These are phyloP conservation scores for Fusarium longipes DNA, from an alignment of 2,329 filamentous ascomycete genomes.

Conservation along the genomic window DNA sequence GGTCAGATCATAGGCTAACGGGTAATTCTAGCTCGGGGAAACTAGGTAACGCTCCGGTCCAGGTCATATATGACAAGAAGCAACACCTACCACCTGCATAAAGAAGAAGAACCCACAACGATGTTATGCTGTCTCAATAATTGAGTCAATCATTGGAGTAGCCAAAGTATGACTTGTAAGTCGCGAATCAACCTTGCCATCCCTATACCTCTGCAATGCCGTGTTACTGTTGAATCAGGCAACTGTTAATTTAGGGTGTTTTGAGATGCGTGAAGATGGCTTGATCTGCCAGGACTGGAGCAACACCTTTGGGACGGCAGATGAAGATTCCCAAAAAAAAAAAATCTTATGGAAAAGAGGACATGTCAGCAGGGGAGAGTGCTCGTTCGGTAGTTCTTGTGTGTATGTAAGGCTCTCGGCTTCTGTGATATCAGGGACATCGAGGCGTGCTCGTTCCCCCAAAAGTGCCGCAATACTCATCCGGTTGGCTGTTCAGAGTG, in stretches of 20 bases:
- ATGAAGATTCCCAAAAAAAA: background rate
- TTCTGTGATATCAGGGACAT: background rate
- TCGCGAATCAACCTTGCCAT: background rate
- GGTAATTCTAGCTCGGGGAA: slow-evolving; percentile 16
- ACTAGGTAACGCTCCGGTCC: slow-evolving; percentile 16
- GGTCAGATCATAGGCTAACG: slow-evolving; percentile 28
- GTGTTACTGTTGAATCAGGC: background rate
- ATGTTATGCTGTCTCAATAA: background rate
- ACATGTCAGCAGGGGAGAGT: background rate
- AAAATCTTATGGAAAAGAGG: background rate
- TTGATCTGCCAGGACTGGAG: background rate
- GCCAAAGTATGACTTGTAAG: slow-evolving; percentile 1
- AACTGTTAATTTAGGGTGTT: background rate
- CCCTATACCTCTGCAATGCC: background rate
- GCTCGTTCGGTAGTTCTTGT: background rate
- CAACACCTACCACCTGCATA: slow-evolving; percentile 22
- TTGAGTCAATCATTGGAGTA: background rate
- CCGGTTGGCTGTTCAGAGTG: background rate
- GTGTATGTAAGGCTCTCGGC: background rate
- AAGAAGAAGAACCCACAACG: background rate
- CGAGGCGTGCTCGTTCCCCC: background rate
- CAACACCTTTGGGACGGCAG: background rate
- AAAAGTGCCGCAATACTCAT: background rate
- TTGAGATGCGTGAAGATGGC: background rate
- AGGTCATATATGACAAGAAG: slow-evolving; percentile 38